These are phyloP conservation scores for Pterothamnion heteromorphum DNA, from an alignment of 31 red algal genomes.

Conservation along the genomic window DNA sequence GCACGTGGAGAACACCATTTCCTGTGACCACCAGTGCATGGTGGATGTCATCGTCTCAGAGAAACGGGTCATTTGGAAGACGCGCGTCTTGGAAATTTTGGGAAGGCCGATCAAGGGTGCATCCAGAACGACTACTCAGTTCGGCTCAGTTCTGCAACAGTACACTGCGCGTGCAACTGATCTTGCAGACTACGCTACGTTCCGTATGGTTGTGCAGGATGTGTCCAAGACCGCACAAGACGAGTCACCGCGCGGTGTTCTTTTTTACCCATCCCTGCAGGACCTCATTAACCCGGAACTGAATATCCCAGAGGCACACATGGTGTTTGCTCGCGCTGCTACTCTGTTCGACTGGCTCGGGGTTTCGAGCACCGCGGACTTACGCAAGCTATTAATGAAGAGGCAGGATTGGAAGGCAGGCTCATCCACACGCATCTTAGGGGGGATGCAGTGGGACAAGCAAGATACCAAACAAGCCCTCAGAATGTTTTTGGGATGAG, in stretches of 20 bases:
- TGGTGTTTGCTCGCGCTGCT: background rate
- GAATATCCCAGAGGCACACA: background rate
- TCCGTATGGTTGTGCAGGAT: background rate
- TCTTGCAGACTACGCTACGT: background rate
- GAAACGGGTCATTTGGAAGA: background rate
- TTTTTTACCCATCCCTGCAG: background rate
- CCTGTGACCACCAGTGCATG: background rate
- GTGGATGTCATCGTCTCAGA: background rate
- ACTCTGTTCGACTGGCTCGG: background rate
- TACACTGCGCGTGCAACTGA: background rate
- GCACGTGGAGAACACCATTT: background rate
- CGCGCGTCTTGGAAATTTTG: background rate
- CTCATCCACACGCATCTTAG: background rate
- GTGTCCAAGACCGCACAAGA: background rate
- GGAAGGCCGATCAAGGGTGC: background rate
- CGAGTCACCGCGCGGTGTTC: background rate
- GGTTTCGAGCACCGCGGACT: background rate
- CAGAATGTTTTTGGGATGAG: too few relatives aligned
- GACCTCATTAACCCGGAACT: background rate
- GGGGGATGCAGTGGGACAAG: background rate
- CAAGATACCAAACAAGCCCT: too few relatives aligned
- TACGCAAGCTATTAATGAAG: background rate
- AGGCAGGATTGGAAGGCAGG: background rate
- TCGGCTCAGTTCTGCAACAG: background rate
- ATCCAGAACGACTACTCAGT: background rate